Percentiles rank a stretch among this genome's conserved stretches.
phyloP scores from a whole-genome alignment of 2,329 filamentous ascomycete species.

The Diplodia corticola region DNA sequence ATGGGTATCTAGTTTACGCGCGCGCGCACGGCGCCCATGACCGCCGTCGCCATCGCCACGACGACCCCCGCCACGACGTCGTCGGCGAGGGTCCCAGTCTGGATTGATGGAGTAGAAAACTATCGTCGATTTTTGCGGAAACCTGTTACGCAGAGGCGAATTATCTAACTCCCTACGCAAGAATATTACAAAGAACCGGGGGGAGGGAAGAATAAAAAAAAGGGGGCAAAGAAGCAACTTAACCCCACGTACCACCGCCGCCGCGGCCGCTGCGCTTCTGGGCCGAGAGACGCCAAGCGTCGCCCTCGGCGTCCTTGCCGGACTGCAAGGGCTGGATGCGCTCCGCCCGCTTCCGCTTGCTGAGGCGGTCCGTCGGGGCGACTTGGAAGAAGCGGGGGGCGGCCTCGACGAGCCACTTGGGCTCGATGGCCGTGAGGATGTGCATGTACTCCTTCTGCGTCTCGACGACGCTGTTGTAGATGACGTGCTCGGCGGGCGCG shows the following conservation, averaged over 20 bases:
- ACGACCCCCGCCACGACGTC: too few relatives aligned
- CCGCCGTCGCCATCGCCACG: too few relatives aligned
- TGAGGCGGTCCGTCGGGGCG: conserved; percentile 79
- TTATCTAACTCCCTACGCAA: background rate
- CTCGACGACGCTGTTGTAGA: conserved; percentile 87
- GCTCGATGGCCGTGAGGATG: conserved; percentile 87
- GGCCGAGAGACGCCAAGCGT: conserved; percentile 91
- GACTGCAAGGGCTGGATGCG: conserved; percentile 85
- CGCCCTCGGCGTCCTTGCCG: conserved; percentile 86
- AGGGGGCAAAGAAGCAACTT: conserved; percentile 25
- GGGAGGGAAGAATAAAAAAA: background rate
- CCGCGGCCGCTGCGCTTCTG: conserved; percentile 82
- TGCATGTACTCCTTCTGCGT: conserved; percentile 99
- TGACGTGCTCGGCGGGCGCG: conserved; percentile 93
- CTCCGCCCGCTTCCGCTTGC: conserved; percentile 90
- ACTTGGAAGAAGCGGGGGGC: conserved; percentile 99
- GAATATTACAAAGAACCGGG: background rate
- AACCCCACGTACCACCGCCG: conserved; percentile 94
- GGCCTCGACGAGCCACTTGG: conserved; percentile 89
- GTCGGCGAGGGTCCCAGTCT: too few relatives aligned
- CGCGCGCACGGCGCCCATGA: too few relatives aligned
- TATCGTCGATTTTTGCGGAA: too few relatives aligned
- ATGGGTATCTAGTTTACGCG: background rate
- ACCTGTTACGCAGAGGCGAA: background rate
- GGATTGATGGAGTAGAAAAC: too few relatives aligned